Evolutionary conservation across 164 flowering plant genomes (phyloP).

Genomic region (Vitis rupestris): DNA sequence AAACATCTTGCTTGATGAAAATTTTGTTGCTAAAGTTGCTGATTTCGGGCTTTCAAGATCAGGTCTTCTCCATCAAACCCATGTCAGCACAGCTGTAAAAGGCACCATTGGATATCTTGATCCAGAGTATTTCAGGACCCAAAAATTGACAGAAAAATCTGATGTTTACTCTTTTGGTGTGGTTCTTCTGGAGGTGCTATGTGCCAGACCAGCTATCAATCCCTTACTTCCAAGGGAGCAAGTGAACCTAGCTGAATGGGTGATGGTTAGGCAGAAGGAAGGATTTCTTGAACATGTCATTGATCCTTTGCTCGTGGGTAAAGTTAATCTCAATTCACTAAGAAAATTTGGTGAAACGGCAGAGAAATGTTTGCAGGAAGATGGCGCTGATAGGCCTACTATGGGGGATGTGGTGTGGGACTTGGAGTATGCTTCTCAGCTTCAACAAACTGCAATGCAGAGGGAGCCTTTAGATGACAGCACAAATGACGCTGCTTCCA

Average conservation of each 20-base stretch:
- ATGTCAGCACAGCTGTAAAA: constrained; percentile 7
- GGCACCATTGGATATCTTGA: constrained; percentile 22
- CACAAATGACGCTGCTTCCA: constrained; percentile 7
- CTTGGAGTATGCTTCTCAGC: constrained; percentile 10
- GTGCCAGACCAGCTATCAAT: constrained; percentile 13
- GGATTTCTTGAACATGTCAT: constrained; percentile 6
- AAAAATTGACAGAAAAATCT: constrained; percentile 16
- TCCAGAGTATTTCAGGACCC: constrained; percentile 13
- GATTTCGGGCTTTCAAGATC: constrained; percentile 17
- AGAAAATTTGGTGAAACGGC: constrained; percentile 4
- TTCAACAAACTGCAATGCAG: constrained; percentile 19
- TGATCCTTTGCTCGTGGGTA: constrained; percentile 26
- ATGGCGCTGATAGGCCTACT: constrained; percentile 32
- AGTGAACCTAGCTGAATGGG: constrained; percentile 22
- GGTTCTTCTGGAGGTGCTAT: constrained; percentile 19
- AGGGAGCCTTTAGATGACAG: constrained; percentile 24
- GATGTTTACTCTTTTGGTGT: constrained; percentile 26
- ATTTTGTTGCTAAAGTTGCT: constrained; percentile 10
- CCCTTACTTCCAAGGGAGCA: constrained; percentile 2
- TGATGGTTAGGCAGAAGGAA: neutral
- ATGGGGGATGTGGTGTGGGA: constrained; percentile 39
- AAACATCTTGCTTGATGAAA: constrained; percentile 11
- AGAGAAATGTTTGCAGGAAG: constrained; percentile 30
- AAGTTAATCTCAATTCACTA: constrained; percentile 28
- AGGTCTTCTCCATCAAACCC: neutral